Evolutionary conservation across 305 asterid genomes (phyloP).

Genomic region (Solanum hybrid): DNA sequence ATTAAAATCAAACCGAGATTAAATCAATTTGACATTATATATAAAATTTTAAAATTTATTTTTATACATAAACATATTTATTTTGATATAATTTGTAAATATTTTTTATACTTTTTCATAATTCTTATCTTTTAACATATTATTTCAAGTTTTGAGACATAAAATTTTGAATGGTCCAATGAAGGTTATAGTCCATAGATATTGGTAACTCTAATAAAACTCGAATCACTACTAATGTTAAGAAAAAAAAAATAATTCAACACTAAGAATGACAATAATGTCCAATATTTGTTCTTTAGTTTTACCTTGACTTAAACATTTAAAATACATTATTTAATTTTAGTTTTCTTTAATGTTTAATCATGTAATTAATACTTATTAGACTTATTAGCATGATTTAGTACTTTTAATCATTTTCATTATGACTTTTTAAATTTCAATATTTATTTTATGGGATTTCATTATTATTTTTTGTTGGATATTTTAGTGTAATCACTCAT

Average conservation of each 20-base stretch:
- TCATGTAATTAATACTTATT: background rate
- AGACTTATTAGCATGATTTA: background rate
- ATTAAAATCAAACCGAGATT: no score
- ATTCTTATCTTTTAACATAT: no score
- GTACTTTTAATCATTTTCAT: background rate
- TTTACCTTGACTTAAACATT: background rate
- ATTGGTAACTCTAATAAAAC: background rate
- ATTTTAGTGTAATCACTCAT: background rate
- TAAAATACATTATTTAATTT: background rate
- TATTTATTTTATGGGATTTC: background rate
- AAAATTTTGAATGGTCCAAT: background rate
- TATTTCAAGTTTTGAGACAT: background rate
- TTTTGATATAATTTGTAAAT: background rate
- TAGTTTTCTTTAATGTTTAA: background rate
- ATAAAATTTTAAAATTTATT: no score
- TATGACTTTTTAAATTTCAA: no score
- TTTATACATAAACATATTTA: background rate
- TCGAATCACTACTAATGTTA: background rate
- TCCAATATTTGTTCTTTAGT: no score
- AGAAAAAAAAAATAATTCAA: background rate
- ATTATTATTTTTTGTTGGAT: no score
- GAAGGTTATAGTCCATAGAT: background rate
- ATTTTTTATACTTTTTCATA: no score
- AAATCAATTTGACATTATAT: no score
- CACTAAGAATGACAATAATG: background rate